A percentile compares a stretch with the other conserved stretches of the same genome.
Evolutionary conservation across 2,329 filamentous ascomycete genomes (phyloP).

Genomic region (Neoarthrinium moseri): DNA sequence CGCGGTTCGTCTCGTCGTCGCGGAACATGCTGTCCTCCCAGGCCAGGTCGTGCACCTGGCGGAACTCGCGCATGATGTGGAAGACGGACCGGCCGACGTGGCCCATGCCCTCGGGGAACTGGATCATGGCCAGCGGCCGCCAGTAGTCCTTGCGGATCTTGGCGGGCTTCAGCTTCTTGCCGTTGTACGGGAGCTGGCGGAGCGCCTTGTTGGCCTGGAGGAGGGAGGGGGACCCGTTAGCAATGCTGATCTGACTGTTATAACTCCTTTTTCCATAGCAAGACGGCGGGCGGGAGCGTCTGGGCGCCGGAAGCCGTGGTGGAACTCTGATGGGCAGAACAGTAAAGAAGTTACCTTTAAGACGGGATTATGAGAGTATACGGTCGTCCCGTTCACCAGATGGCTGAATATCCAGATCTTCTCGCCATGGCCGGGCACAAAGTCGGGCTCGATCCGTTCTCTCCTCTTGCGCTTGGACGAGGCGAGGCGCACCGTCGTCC

Average conservation of each 20-base stretch:
- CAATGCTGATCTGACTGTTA: background rate
- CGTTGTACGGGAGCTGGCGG: conserved; percentile 52
- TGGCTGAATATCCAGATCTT: conserved; percentile 57
- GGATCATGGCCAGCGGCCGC: conserved; percentile 58
- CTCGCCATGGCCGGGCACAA: conserved; percentile 48
- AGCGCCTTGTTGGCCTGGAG: conserved; percentile 21
- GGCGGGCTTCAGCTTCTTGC: conserved; percentile 64
- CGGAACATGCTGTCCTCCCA: conserved; percentile 52
- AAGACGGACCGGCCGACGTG: conserved; percentile 57
- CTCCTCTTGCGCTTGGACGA: conserved; percentile 13
- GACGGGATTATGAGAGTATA: conserved; percentile 49
- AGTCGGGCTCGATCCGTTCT: conserved; percentile 16
- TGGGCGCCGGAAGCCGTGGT: no score
- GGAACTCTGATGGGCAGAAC: conserved; percentile 7
- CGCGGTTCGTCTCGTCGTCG: conserved; percentile 32
- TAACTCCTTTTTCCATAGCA: no score
- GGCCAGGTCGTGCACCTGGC: conserved; percentile 59
- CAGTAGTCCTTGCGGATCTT: conserved; percentile 68
- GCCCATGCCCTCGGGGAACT: conserved; percentile 52
- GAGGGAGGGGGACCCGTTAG: no score
- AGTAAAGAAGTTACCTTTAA: conserved; percentile 39
- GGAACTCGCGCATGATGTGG: conserved; percentile 65
- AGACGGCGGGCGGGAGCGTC: no score
- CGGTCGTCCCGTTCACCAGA: conserved; percentile 46
- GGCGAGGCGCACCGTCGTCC: conserved; percentile 39